These are phyloP conservation scores for Exophiala oligosperma DNA, from an alignment of 2,329 filamentous ascomycete genomes.

Conservation along the genomic window DNA sequence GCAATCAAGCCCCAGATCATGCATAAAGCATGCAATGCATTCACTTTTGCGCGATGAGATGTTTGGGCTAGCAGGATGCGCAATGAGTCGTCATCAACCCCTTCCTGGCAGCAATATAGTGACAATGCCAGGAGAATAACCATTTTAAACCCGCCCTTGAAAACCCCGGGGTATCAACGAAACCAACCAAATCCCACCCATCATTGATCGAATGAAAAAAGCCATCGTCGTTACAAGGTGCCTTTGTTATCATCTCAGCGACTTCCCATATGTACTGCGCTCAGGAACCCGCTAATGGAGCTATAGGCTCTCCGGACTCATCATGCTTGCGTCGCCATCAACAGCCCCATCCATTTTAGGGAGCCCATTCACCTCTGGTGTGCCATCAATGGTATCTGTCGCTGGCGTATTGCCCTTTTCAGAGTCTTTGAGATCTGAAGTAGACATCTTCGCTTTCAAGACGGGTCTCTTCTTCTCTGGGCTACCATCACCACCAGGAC, in stretches of 20 bases:
- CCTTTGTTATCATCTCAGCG: too few relatives aligned
- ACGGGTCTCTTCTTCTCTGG: conserved; percentile 24
- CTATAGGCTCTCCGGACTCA: conserved; percentile 71
- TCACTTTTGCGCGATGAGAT: background rate
- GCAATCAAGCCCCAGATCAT: background rate
- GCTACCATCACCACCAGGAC: conserved; percentile 22
- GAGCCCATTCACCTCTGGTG: conserved; percentile 17
- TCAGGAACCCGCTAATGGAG: background rate
- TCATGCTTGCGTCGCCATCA: conserved; percentile 71
- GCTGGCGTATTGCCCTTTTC: conserved; percentile 44
- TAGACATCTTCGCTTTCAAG: conserved; percentile 26
- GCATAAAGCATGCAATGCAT: background rate
- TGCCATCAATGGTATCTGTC: conserved; percentile 32
- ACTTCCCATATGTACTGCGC: background rate
- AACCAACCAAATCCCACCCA: background rate
- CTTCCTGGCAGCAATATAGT: too few relatives aligned
- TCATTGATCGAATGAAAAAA: background rate
- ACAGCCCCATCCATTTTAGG: conserved; percentile 34
- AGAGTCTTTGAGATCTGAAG: conserved; percentile 32
- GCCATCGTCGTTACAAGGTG: background rate
- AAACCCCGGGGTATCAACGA: background rate
- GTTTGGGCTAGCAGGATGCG: background rate
- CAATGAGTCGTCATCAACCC: background rate
- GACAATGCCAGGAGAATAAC: background rate
- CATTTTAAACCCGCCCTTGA: background rate